Conservation (phyloP, 352 stramenopile species). For the Globisporangium spinosum region DNA sequence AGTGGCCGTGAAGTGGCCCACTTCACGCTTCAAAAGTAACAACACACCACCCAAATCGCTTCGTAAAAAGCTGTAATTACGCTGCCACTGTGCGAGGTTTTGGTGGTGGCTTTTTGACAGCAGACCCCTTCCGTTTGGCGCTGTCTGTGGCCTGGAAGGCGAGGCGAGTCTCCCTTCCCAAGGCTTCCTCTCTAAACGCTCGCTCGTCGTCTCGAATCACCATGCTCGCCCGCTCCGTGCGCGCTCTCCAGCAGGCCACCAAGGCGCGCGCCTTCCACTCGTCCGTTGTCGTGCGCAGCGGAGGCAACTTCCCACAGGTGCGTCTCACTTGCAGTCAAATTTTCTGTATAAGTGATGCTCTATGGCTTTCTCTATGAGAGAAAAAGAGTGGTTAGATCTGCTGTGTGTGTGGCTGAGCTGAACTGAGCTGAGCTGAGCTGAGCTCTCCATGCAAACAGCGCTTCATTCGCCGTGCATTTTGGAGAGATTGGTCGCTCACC, state of each 20-base stretch:
- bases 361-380: not conserved
- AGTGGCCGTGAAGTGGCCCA: not conserved
- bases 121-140: not conserved
- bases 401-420: not conserved
- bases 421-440: not conserved
- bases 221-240: conserved; percentile 66
- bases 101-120: conserved; percentile 15
- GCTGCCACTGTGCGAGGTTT: not conserved
- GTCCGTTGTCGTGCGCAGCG: conserved; percentile 35
- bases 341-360: not conserved
- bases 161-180: conserved; percentile 10
- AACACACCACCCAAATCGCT: conserved; percentile 10
- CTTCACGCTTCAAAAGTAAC: conserved; percentile 10
- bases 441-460: not conserved
- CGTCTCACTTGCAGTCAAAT: not conserved
- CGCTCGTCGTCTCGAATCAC: not conserved
- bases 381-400: not conserved
- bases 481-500: not conserved
- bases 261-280: conserved; percentile 45
- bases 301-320: conserved; percentile 28
- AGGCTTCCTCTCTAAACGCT: not conserved
- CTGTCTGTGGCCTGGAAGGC: conserved; percentile 15
- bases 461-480: not conserved
- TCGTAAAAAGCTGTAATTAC: conserved; percentile 18
- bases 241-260: conserved; percentile 28